Percentiles rank a stretch among this genome's conserved stretches.
These are phyloP conservation scores for Ilyonectria sp. DNA, from an alignment of 2,329 filamentous ascomycete species.

Conservation along the genomic window DNA sequence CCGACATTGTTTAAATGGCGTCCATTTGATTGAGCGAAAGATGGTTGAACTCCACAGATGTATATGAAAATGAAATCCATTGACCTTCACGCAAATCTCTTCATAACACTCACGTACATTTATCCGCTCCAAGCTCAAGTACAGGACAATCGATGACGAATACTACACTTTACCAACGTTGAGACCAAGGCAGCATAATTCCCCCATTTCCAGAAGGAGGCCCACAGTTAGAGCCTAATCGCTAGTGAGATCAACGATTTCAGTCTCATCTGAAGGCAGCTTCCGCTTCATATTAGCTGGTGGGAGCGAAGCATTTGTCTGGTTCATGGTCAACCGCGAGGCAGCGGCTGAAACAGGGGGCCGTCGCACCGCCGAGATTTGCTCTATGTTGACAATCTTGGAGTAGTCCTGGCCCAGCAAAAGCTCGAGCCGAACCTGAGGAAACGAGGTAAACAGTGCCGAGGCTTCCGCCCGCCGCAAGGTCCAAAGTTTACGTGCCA, in stretches of 20 bases:
- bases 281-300: conserved; percentile 25
- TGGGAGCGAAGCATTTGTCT: not conserved
- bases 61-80: not conserved
- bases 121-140: too few species aligned
- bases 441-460: conserved; percentile 6
- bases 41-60: not conserved
- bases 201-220: not conserved
- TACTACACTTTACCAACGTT: not conserved
- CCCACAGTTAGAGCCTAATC: conserved; percentile 8
- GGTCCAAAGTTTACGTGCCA: conserved; percentile 1
- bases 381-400: conserved; percentile 16
- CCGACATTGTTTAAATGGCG: too few species aligned
- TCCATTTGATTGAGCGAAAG: too few species aligned
- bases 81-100: not conserved
- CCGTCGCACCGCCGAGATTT: not conserved
- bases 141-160: too few species aligned
- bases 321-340: not conserved
- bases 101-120: too few species aligned
- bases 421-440: conserved; percentile 9
- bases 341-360: not conserved
- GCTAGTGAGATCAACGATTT: conserved; percentile 29
- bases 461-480: not conserved
- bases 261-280: not conserved
- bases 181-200: not conserved
- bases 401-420: conserved; percentile 21